These are phyloP conservation scores for Podospora fimiseda DNA, from an alignment of 495 filamentous ascomycete species.

Conservation along the genomic window DNA sequence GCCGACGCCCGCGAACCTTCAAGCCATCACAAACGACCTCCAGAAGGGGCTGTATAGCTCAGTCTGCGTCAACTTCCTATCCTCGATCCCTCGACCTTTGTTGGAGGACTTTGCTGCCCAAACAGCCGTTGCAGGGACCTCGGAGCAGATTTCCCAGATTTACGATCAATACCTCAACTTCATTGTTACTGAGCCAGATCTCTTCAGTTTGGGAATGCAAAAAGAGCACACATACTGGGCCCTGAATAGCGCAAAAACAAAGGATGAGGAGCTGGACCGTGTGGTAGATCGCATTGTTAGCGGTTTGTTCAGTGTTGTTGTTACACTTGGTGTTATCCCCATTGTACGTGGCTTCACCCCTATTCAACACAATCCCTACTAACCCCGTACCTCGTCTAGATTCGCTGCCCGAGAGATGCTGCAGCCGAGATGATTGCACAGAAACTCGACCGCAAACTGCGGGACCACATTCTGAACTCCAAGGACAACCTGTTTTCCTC, in stretches of 20 bases:
- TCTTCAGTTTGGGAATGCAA: slow-evolving; percentile 89
- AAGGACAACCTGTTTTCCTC: slow-evolving; percentile 87
- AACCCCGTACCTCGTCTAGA: too few relatives aligned
- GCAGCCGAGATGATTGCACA: slow-evolving; percentile 91
- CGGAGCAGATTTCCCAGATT: slow-evolving; percentile 84
- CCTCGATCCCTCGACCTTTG: slow-evolving; percentile 83
- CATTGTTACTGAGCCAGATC: slow-evolving; percentile 88
- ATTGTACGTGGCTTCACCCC: slow-evolving; percentile 41
- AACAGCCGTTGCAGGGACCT: slow-evolving; percentile 73
- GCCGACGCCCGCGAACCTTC: slow-evolving; percentile 72
- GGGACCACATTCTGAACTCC: slow-evolving; percentile 94
- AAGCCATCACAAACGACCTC: slow-evolving; percentile 80
- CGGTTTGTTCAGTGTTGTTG: slow-evolving; percentile 91
- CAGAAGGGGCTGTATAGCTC: slow-evolving; percentile 83
- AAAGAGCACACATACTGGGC: slow-evolving; percentile 83
- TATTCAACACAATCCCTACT: not conserved
- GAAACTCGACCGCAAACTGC: slow-evolving; percentile 89
- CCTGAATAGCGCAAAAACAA: slow-evolving; percentile 86
- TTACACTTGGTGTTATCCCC: slow-evolving; percentile 82
- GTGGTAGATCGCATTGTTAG: slow-evolving; percentile 87
- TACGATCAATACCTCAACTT: slow-evolving; percentile 99
- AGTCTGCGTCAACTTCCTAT: slow-evolving; percentile 95
- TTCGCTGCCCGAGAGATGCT: slow-evolving; percentile 82
- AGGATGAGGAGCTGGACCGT: slow-evolving; percentile 79
- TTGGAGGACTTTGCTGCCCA: slow-evolving; percentile 93